Base-by-base conservation (phyloP, 768 basidiomycete species). In the Russula lepida region DNA sequence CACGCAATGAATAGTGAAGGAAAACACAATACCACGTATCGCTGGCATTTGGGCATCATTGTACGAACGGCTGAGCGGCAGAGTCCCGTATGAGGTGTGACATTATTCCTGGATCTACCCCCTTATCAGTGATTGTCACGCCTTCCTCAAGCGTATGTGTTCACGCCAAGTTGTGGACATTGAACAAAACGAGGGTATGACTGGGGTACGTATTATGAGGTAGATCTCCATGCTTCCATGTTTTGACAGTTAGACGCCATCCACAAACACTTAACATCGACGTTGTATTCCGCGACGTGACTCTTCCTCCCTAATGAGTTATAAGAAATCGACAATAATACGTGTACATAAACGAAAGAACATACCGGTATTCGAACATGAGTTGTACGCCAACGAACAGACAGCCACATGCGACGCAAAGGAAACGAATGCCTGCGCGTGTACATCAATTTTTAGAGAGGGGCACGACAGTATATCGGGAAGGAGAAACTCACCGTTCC, bases 331-430 rank as follows among this genome's bases (percentile, higher is more conserved):
- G 53, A 33, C 47, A 19, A 13, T 15, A 49, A 54, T 30, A n/a
- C 15, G 3, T 3, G 15, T 1, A 19, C 33, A 27, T 52, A 7
- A 59, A 37, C 47, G 6, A 30, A 7, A 4, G 76, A n/a, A 28
- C 85, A 21, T 64, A 88, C 91, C 92, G 77, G 72, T 98, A 98
- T 69, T 98, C 95, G 62, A 98, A 92, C 95, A 98, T 97, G 48
- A 95, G 70, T 69, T 98, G 95, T 1, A 83, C 84, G 2, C 81
- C 91, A 23, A 92, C 79, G 68, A 95, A 98, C 13, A 98, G 48
- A 68, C 84, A 84, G 1, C 68, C 76, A 52, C 80, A 80, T 0
- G 85, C 84, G 5, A 79, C 70, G 0, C 81, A 51, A 62, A 92
- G 71, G 72, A 94, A 97, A 15, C 71, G 72, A 43, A 88, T 59